Conservation (phyloP, 192 early-diverging fungal species). For the Entrophospora sp. region DNA sequence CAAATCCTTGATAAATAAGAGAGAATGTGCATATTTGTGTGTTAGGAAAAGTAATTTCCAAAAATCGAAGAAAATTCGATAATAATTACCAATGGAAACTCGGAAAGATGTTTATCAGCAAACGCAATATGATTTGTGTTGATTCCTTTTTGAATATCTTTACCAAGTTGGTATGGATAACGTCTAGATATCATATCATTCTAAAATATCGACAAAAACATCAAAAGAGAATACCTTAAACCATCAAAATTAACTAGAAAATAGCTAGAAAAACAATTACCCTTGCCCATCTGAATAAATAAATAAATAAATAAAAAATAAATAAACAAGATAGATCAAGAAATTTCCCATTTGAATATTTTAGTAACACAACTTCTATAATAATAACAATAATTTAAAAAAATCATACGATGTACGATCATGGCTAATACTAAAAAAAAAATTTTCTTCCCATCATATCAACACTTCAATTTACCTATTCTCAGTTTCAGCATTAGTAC, state of each 20-base stretch:
- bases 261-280: background rate
- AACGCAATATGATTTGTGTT: constrained; percentile 32
- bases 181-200: constrained; percentile 32
- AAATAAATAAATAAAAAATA: background rate
- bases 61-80: background rate
- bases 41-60: background rate
- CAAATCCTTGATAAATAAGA: background rate
- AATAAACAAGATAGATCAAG: background rate
- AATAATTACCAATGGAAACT: constrained; percentile 29
- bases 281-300: constrained; percentile 25
- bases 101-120: constrained; percentile 39
- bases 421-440: too few relatives aligned
- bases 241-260: background rate
- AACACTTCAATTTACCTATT: constrained; percentile 11
- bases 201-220: background rate
- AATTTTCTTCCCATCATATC: background rate
- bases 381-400: background rate
- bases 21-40: too few relatives aligned
- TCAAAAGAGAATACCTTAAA: background rate
- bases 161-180: constrained; percentile 35
- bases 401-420: background rate
- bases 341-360: too few relatives aligned
- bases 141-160: constrained; percentile 30
- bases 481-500: constrained; percentile 26
- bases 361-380: too few relatives aligned